These are phyloP conservation scores for Phytophthora pistaciae DNA, from an alignment of 352 stramenopile genomes.

Conservation along the genomic window DNA sequence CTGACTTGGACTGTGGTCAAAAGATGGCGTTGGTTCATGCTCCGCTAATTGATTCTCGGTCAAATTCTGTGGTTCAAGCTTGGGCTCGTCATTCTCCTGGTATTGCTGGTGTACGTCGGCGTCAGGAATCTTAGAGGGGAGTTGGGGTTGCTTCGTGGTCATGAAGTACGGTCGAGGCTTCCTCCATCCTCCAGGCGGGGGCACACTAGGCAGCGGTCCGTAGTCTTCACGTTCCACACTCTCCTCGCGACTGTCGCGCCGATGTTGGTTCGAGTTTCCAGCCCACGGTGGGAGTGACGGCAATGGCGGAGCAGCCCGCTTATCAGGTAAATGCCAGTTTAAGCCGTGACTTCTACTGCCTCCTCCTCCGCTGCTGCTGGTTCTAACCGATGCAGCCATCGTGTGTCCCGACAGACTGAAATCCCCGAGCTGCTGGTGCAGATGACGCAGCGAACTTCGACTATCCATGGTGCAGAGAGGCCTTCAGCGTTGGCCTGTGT, in stretches of 20 bases:
- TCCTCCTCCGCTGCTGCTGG: conserved; percentile 6
- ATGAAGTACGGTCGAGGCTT: conserved; percentile 67
- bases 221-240: conserved; percentile 1
- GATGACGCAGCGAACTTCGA: conserved; percentile 53
- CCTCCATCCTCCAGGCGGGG: conserved; percentile 35
- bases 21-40: conserved; percentile 10
- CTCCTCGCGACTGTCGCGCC: conserved; percentile 27
- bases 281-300: conserved; percentile 66
- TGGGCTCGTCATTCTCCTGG: conserved; percentile 23
- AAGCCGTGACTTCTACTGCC: conserved; percentile 12
- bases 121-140: background rate
- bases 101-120: conserved; percentile 20
- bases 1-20: conserved; percentile 13
- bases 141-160: conserved; percentile 46
- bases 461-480: conserved; percentile 41
- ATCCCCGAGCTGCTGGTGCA: conserved; percentile 53
- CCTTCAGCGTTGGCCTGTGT: background rate
- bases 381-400: conserved; percentile 7
- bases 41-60: conserved; percentile 41
- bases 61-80: background rate
- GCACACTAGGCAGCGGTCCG: conserved; percentile 7
- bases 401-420: conserved; percentile 13
- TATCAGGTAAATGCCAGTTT: conserved; percentile 39
- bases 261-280: conserved; percentile 3
- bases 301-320: conserved; percentile 42